phyloP scores from a whole-genome alignment of 2,329 filamentous ascomycete genomes.

The Verticillium albo-atrum region DNA sequence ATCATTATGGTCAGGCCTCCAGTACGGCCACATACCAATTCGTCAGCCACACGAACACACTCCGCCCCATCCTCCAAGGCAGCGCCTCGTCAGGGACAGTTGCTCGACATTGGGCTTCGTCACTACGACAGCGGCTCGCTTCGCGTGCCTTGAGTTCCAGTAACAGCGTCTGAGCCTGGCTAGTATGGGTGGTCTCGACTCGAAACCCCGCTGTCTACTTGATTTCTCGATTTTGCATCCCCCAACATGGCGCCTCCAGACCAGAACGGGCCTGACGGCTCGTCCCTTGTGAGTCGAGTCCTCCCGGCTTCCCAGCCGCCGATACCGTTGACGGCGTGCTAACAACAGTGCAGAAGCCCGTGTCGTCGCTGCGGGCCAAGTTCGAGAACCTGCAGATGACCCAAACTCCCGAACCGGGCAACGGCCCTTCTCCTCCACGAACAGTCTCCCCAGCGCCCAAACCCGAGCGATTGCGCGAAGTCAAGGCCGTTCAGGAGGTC shows the following conservation, averaged over 20 bases:
- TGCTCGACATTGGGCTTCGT: not conserved
- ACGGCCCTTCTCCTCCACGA: constrained; percentile 21
- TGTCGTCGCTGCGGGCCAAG: constrained; percentile 74
- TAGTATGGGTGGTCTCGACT: constrained; percentile 26
- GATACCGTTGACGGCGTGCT: not conserved
- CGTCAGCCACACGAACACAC: constrained; percentile 6
- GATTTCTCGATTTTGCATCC: constrained; percentile 7
- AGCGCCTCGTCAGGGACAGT: not conserved
- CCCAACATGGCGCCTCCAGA: constrained; percentile 36
- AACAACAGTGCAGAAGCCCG: constrained; percentile 57
- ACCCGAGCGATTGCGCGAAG: constrained; percentile 36
- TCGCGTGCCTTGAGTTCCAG: not conserved
- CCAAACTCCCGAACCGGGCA: constrained; percentile 25
- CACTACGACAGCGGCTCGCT: not conserved
- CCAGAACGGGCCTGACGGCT: constrained; percentile 65
- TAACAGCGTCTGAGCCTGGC: not conserved
- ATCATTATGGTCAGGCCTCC: constrained; percentile 1
- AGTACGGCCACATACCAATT: constrained; percentile 4
- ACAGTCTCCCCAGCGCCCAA: constrained; percentile 33
- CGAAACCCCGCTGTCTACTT: constrained; percentile 19
- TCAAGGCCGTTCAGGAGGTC: constrained; percentile 32
- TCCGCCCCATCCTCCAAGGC: not conserved
- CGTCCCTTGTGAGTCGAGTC: constrained; percentile 63
- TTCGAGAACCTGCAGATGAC: constrained; percentile 71
- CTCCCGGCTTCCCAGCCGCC: not conserved